Conservation (phyloP, 306 rosid genomes). For the Rosa multiflora region DNA sequence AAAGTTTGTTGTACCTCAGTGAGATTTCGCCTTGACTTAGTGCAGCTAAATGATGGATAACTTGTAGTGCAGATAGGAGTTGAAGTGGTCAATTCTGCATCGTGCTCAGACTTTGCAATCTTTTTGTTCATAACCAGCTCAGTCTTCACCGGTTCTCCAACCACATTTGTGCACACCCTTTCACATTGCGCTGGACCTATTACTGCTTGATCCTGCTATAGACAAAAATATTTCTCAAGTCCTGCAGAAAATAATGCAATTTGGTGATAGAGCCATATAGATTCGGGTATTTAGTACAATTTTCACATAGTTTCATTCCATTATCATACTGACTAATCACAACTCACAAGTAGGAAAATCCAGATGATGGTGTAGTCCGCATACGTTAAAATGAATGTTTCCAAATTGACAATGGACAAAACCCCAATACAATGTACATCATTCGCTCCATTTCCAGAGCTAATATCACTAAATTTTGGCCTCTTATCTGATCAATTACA, state of each 20-base stretch:
- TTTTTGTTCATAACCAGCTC: conserved; percentile 27
- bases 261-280: conserved; percentile 34
- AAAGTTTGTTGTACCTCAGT: conserved; percentile 58
- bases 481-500: not conserved
- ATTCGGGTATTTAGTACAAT: not conserved
- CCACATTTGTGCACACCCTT: conserved; percentile 21
- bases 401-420: not conserved
- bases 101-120: conserved; percentile 45
- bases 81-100: conserved; percentile 39
- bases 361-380: not conserved
- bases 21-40: conserved; percentile 70
- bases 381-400: not conserved
- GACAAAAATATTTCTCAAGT: conserved; percentile 52
- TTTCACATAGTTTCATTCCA: not conserved
- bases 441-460: not conserved
- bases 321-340: not conserved
- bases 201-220: conserved; percentile 67
- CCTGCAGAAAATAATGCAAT: conserved; percentile 52
- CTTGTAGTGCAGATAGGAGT: conserved; percentile 32
- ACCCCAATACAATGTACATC: not conserved
- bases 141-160: conserved; percentile 19
- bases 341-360: not conserved
- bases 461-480: not conserved
- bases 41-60: conserved; percentile 42
- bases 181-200: conserved; percentile 37